Base-by-base conservation (phyloP, 176 grass and related monocot genomes). In the Phragmites australis region DNA sequence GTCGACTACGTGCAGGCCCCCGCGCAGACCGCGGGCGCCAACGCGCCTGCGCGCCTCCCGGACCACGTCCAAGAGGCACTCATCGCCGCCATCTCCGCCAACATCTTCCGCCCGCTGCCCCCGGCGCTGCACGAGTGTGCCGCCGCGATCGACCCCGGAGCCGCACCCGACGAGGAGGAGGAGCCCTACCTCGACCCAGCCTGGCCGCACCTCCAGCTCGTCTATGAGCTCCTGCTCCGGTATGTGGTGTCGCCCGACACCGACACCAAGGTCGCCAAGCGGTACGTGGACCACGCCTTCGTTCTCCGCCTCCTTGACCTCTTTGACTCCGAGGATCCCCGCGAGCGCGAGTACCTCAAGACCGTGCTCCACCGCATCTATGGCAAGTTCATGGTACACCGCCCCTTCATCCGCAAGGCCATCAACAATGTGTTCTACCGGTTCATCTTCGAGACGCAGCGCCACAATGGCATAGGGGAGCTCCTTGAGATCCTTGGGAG, bases 371-470 rank as follows among this genome's bases (percentile, higher is more conserved):
- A 97, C 83, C 90, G 93, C 57, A 93, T 97, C 58, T 97, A 97
- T 22, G 93, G 93, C 46, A 97, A 97, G 61, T 97, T 97, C 83
- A 97, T 97, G 93, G 93, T 97, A 1, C 93, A 97, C 80, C 93
- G 93, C 21, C 93, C 93, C 0, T 97, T 97, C 49, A 89, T 97
- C 64, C 85, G 93, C 62, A 97, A 93, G 76, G 90, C 88, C 13
- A 97, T 97, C 72, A 97, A 97, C 42, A 97, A 97, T 44, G 89
- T 97, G 5, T 97, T 97, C 75, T 97, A 97, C 43, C 82, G 90
- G 7, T 97, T 97, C 83, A 97, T 97, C 62, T 97, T 97, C 17
- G 93, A 97, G 84, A 97, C 93, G 1, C 85, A 97, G 66, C 90
- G 88, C 51, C 90, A 97, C 74, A 90, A 89, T 40, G 93, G 93